These are phyloP conservation scores for Carpinus viminea DNA, from an alignment of 306 rosid genomes.

Conservation along the genomic window DNA sequence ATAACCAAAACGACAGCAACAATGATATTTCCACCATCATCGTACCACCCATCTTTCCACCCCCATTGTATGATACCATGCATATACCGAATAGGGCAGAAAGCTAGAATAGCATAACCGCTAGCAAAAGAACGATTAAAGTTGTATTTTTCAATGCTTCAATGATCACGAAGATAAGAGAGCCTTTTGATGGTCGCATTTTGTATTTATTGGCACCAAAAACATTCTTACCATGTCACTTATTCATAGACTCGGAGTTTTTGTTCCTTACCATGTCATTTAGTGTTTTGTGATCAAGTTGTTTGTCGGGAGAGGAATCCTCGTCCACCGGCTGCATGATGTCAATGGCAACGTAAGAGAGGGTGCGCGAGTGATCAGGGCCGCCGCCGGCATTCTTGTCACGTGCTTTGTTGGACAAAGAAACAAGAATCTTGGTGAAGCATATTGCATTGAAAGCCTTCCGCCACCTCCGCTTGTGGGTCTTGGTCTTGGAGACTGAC, in stretches of 20 bases:
- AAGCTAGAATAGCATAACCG: constrained; percentile 7
- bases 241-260: constrained; percentile 4
- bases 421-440: constrained; percentile 21
- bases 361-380: not conserved
- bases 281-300: not conserved
- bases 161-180: constrained; percentile 4
- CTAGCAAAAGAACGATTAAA: constrained; percentile 9
- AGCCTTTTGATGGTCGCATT: constrained; percentile 8
- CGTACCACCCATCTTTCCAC: constrained; percentile 31
- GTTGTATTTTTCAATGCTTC: constrained; percentile 23
- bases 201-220: constrained; percentile 16
- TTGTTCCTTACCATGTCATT: constrained; percentile 24
- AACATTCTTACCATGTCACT: not conserved
- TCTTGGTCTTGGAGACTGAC: not conserved
- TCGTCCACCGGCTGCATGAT: not conserved
- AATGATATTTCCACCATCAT: constrained; percentile 30
- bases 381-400: not conserved
- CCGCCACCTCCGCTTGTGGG: constrained; percentile 27
- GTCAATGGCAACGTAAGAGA: constrained; percentile 21
- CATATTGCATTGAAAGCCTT: constrained; percentile 23
- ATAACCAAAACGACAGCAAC: constrained; percentile 23
- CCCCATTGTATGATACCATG: constrained; percentile 28
- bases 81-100: not conserved
- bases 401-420: constrained; percentile 9
- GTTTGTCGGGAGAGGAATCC: not conserved